phyloP scores from a whole-genome alignment of 2,329 filamentous ascomycete species.

The Claviceps sp. region DNA sequence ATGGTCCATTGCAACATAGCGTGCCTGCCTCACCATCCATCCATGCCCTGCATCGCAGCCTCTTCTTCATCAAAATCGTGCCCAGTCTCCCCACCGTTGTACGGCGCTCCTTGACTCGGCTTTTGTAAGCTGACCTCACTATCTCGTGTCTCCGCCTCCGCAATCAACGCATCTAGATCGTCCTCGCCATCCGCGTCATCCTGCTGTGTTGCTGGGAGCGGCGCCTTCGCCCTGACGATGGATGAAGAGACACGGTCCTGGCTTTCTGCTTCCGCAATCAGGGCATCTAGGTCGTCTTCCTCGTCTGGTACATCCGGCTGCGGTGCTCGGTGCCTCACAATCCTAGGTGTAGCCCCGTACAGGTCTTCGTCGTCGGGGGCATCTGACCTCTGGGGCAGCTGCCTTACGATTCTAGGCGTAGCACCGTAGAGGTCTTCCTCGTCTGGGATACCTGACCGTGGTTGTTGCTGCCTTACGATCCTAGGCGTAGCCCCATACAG shows the following conservation, averaged over 20 bases:
- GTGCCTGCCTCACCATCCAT: conserved; percentile 26
- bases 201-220: neutral
- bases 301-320: neutral
- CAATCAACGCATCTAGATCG: conserved; percentile 39
- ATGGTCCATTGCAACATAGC: neutral
- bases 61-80: conserved; percentile 47
- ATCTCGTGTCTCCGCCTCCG: conserved; percentile 27
- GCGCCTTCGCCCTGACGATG: neutral
- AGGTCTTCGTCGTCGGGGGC: too few relatives aligned
- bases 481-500: too few relatives aligned
- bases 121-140: neutral
- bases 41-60: conserved; percentile 54
- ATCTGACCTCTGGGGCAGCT: conserved; percentile 13
- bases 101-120: conserved; percentile 4
- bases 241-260: conserved; percentile 3
- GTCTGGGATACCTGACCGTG: too few relatives aligned
- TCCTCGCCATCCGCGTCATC: conserved; percentile 18
- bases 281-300: conserved; percentile 36
- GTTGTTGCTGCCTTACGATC: too few relatives aligned
- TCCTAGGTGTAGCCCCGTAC: too few relatives aligned
- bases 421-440: conserved; percentile 38
- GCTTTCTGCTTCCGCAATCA: conserved; percentile 36
- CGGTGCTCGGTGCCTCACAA: too few relatives aligned
- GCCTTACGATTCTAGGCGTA: conserved; percentile 25
- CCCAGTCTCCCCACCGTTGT: neutral